Percentiles rank a stretch among this genome's conserved stretches.
Evolutionary conservation across 73 alveolate species (phyloP).

Genomic region (Uronychia setigera): DNA sequence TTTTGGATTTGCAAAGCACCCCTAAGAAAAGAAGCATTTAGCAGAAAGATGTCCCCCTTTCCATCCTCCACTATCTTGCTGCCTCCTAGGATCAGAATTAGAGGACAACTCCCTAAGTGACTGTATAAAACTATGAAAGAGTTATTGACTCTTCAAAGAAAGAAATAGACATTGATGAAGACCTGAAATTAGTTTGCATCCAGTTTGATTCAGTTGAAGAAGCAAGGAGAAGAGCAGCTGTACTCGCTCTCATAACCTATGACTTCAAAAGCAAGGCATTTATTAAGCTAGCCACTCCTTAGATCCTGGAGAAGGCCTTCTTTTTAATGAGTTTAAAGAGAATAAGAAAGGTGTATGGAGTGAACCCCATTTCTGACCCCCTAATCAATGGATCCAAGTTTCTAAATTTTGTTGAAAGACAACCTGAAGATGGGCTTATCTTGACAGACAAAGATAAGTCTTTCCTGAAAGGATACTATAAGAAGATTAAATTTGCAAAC

Average conservation of each 20-base stretch:
- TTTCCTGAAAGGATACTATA: not conserved
- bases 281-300: not conserved
- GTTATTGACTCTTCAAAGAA: not conserved
- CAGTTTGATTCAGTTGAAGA: constrained; percentile 32
- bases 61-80: not conserved
- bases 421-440: not conserved
- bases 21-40: not conserved
- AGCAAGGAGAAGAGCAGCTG: constrained; percentile 54
- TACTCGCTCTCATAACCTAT: constrained; percentile 31
- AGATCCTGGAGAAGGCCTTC: not conserved
- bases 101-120: too few relatives aligned
- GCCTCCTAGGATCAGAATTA: constrained; percentile 1
- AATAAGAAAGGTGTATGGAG: not conserved
- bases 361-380: too few relatives aligned
- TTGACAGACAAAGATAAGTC: not conserved
- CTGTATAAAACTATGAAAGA: constrained; percentile 16
- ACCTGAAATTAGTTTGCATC: constrained; percentile 22
- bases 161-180: not conserved
- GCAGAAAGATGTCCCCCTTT: not conserved
- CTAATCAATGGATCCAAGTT: not conserved
- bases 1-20: constrained; percentile 17
- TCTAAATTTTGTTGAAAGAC: not conserved
- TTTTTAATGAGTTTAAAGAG: not conserved
- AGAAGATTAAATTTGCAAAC: not conserved
- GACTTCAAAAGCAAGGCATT: not conserved